A percentile compares a stretch with the other conserved stretches of the same genome.
phyloP scores from a whole-genome alignment of 176 grass and related monocot genomes.

The Stipa capillata region DNA sequence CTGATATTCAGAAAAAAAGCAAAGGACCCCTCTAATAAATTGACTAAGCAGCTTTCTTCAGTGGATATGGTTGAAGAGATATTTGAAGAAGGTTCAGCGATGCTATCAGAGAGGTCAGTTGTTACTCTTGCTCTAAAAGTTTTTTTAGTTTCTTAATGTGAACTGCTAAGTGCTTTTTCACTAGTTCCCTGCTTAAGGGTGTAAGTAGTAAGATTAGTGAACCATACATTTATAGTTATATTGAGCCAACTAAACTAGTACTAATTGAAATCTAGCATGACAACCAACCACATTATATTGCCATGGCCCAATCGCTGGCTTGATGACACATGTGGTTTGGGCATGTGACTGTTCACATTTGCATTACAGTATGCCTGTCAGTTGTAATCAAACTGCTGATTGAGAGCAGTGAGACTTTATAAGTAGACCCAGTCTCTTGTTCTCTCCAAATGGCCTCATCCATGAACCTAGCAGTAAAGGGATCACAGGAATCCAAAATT shows the following conservation, averaged over 20 bases:
- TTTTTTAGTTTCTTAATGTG: neutral
- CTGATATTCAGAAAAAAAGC: slow-evolving; percentile 66
- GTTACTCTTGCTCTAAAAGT: neutral
- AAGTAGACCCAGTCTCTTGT: no score
- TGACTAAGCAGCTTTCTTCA: slow-evolving; percentile 66
- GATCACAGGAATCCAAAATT: neutral
- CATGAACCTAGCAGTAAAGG: neutral
- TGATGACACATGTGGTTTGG: neutral
- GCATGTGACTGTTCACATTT: neutral
- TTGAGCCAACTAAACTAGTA: neutral
- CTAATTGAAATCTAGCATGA: neutral
- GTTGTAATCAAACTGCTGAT: neutral
- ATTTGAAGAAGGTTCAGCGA: slow-evolving; percentile 97
- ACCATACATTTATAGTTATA: neutral
- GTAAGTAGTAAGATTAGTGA: neutral
- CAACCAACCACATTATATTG: neutral
- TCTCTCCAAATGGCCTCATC: neutral
- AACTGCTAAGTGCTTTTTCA: neutral
- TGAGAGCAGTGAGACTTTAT: neutral
- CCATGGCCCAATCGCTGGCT: neutral
- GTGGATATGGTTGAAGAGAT: slow-evolving; percentile 69
- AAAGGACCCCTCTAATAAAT: slow-evolving; percentile 58
- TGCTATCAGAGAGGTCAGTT: slow-evolving; percentile 81
- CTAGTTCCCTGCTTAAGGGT: neutral
- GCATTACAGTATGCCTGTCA: neutral